phyloP scores from a whole-genome alignment of 129 eudicot genomes.

The Apium graveolens region DNA sequence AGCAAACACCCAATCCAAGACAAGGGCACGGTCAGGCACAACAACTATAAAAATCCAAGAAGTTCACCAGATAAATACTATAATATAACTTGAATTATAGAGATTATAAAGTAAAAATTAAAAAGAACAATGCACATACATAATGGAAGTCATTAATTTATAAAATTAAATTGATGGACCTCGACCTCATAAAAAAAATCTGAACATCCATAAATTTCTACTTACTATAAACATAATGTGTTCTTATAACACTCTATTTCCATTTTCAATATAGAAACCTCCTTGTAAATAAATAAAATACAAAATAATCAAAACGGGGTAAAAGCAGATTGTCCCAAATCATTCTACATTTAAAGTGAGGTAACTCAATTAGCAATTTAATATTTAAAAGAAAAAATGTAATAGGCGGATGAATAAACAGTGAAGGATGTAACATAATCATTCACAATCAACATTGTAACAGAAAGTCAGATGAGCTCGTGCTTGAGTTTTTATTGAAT shows the following conservation, averaged over 20 bases:
- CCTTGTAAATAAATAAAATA: background rate
- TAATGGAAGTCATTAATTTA: background rate
- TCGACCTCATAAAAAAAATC: background rate
- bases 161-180: background rate
- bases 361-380: background rate
- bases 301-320: background rate
- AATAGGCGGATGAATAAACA: background rate
- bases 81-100: background rate
- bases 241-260: background rate
- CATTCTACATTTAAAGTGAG: background rate
- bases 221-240: background rate
- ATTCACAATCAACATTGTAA: background rate
- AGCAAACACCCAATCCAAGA: constrained; percentile 98
- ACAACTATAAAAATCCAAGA: constrained; percentile 48
- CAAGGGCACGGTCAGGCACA: constrained; percentile 74
- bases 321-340: background rate
- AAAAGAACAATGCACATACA: background rate
- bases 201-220: background rate
- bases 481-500: background rate
- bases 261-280: background rate
- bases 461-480: background rate
- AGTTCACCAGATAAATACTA: constrained; percentile 13
- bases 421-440: background rate
- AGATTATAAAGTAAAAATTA: background rate
- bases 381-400: background rate